phyloP scores from a whole-genome alignment of 2,329 filamentous ascomycete genomes.

The Catunica adiposa region DNA sequence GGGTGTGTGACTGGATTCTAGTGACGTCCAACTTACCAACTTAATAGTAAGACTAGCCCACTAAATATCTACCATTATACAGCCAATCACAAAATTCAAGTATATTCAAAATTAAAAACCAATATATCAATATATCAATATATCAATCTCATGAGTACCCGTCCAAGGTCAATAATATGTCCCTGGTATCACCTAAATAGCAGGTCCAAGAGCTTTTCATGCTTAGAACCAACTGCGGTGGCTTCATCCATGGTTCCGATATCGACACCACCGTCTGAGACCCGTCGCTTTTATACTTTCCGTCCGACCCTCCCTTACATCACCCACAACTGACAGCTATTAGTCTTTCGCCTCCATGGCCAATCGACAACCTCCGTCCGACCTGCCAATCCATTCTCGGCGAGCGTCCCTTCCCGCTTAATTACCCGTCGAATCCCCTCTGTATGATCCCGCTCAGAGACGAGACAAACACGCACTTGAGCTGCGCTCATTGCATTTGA shows the following conservation, averaged over 20 bases:
- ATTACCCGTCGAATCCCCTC: too few species aligned
- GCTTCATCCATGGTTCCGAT: not conserved
- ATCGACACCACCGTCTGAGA: not conserved
- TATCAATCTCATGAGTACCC: not conserved
- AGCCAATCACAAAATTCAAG: too few species aligned
- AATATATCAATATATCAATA: not conserved
- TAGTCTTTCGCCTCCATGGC: too few species aligned
- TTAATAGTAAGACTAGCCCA: too few species aligned
- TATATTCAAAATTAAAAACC: too few species aligned
- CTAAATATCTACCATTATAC: too few species aligned
- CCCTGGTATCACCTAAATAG: slow-evolving; percentile 1
- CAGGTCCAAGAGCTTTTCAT: not conserved
- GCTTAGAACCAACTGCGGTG: not conserved
- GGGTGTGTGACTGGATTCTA: too few species aligned
- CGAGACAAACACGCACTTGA: too few species aligned
- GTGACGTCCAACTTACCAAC: too few species aligned
- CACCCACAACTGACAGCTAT: not conserved
- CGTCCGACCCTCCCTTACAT: not conserved
- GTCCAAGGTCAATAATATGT: not conserved
- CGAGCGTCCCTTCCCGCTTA: not conserved
- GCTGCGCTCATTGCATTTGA: too few species aligned
- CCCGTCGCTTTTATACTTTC: not conserved
- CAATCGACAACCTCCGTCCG: too few species aligned
- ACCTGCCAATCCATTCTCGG: not conserved
- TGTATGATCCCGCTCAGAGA: too few species aligned